Base-by-base conservation (phyloP, 2,329 filamentous ascomycete species). In the Alternaria ethzedia region DNA sequence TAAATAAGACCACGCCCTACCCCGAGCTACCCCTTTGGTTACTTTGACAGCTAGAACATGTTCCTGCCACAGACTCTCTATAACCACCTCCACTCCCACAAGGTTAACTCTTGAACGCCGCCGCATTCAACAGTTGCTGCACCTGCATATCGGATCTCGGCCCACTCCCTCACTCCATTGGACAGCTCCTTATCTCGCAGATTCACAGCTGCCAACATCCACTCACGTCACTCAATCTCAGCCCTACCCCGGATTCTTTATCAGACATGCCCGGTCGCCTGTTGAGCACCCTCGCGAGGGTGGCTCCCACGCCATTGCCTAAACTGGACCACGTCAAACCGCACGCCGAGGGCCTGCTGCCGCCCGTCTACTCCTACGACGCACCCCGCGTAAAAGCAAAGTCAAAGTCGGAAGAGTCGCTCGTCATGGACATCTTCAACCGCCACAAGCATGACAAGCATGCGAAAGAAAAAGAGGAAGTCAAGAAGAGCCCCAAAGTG, bases 341-440 rank as follows among this genome's bases (percentile, higher is more conserved):
- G 10, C 64, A 67, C 61, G 47, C 62, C 12, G 70, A 70, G 20
- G 72, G 72, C 17, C 69, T 75, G 15, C 71, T 78, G 13, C 77
- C 76, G n/a, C 77, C 77, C 28, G 69, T 73, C 59, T 79, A 80
- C 64, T 79, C 75, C 1, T 71, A 77, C 69, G 69, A 78, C 52
- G 71, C 76, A 20, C 77, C 76, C 20, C 51, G 57, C 4, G 61
- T 71, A 51, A 73, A 74, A 63, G 65, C 67, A 56, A 71, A 72
- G 57, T 61, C 67, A 58, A 73, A 66, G 54, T 78, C 76, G 5
- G 74, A 78, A 44, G 76, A 78, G 59, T 79, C 76, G 5, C 70
- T 78, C 52, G 72, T 78, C 70, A 80, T 81, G 78, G 79, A 80
- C 51, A 75, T 76, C 23, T 75, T 81, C 69, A 79, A 78, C 67